phyloP scores from a whole-genome alignment of 495 filamentous ascomycete species.

The Xylaria nigripes region DNA sequence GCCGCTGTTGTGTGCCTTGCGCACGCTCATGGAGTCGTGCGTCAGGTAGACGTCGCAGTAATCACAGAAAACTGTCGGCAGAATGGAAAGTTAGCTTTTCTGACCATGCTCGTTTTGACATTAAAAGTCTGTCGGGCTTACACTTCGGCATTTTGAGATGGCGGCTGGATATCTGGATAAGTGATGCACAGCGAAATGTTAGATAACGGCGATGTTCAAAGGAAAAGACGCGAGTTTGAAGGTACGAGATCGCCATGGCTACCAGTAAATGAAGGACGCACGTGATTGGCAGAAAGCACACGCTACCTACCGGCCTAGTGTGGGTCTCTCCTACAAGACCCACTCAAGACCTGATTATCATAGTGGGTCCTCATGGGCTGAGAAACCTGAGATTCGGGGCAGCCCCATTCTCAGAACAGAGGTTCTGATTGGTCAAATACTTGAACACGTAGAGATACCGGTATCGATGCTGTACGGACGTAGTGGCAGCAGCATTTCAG shows the following conservation, averaged over 20 bases:
- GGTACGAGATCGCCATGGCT: not conserved
- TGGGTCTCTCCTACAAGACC: too few relatives aligned
- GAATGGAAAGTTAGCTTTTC: slow-evolving; percentile 5
- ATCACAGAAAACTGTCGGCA: slow-evolving; percentile 58
- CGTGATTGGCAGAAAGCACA: not conserved
- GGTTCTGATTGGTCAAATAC: slow-evolving; percentile 15
- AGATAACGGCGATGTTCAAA: slow-evolving; percentile 1
- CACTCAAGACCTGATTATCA: too few relatives aligned
- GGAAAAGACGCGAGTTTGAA: slow-evolving; percentile 8
- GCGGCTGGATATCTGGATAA: not conserved
- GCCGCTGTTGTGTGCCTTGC: slow-evolving; percentile 95
- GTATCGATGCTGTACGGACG: not conserved
- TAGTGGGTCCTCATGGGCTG: not conserved
- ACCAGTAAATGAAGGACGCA: not conserved
- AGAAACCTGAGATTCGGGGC: not conserved
- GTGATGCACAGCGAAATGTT: not conserved
- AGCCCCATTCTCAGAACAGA: not conserved
- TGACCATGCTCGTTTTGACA: not conserved
- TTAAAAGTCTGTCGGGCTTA: slow-evolving; percentile 6
- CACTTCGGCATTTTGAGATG: slow-evolving; percentile 39
- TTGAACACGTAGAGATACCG: slow-evolving; percentile 21
- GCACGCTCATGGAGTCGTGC: slow-evolving; percentile 98
- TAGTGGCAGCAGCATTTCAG: too few relatives aligned
- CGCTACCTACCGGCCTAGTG: too few relatives aligned
- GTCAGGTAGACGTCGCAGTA: slow-evolving; percentile 99